phyloP scores from a whole-genome alignment of 148 eudicot species.

The Rhododendron simsii region DNA sequence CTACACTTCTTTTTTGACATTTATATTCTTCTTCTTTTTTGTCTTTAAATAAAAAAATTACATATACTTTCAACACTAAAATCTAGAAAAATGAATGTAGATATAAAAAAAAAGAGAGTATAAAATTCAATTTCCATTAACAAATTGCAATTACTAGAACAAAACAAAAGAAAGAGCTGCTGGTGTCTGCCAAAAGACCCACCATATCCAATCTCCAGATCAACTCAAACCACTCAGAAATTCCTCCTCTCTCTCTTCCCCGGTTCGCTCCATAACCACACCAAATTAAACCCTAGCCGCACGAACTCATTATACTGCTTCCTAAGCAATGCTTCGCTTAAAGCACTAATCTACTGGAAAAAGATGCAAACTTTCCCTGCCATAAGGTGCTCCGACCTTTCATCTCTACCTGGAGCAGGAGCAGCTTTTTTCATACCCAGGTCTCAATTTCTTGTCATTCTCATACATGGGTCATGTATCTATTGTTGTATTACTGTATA shows the following conservation, averaged over 20 bases:
- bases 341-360: background rate
- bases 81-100: too few species aligned
- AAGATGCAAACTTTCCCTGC: background rate
- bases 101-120: too few species aligned
- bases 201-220: background rate
- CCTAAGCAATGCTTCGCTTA: background rate
- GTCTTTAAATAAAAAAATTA: too few species aligned
- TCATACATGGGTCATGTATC: background rate
- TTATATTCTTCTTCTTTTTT: too few species aligned
- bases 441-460: background rate
- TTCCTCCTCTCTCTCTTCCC: conserved; percentile 31
- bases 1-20: too few species aligned
- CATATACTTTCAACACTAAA: too few species aligned
- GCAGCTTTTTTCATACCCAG: background rate
- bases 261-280: background rate
- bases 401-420: background rate
- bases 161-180: too few species aligned
- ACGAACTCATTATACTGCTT: background rate
- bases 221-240: background rate
- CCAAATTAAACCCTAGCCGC: background rate
- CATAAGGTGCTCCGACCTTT: background rate
- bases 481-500: background rate
- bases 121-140: too few species aligned
- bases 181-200: too few species aligned
- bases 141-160: too few species aligned